A percentile compares a stretch with the other conserved stretches of the same genome.
Conservation (phyloP, 805 yeast species). For the Candida railenensis region DNA sequence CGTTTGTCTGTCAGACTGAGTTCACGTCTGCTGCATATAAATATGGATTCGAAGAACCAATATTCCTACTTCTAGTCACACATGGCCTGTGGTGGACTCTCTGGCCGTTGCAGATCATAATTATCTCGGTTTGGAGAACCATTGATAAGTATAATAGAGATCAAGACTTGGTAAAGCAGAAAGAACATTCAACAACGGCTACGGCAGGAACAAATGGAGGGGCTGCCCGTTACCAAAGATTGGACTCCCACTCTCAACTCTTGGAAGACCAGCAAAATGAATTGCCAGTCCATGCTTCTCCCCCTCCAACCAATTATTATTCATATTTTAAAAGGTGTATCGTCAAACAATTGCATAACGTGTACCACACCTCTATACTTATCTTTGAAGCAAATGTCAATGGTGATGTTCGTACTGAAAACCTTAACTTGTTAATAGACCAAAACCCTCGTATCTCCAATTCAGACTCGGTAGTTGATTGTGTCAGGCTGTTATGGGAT, state of each 20-base stretch:
- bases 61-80: slow-evolving; percentile 62
- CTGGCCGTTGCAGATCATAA: slow-evolving; percentile 65
- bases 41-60: slow-evolving; percentile 63
- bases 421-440: slow-evolving; percentile 33
- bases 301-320: slow-evolving; percentile 15
- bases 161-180: slow-evolving; percentile 4
- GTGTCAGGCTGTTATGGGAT: slow-evolving; percentile 33
- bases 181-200: slow-evolving; percentile 12
- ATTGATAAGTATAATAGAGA: slow-evolving; percentile 20
- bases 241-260: slow-evolving; percentile 28
- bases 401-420: slow-evolving; percentile 29
- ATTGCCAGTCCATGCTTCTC: background rate
- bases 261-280: slow-evolving; percentile 14
- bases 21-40: slow-evolving; percentile 68
- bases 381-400: slow-evolving; percentile 42
- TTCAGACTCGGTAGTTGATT: slow-evolving; percentile 29
- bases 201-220: slow-evolving; percentile 12
- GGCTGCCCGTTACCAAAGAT: slow-evolving; percentile 25
- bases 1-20: slow-evolving; percentile 82
- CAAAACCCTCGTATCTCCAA: slow-evolving; percentile 36
- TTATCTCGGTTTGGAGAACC: slow-evolving; percentile 49
- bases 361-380: slow-evolving; percentile 42
- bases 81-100: slow-evolving; percentile 77
- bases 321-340: slow-evolving; percentile 34
- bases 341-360: slow-evolving; percentile 43